Base-by-base conservation (phyloP, 2,329 filamentous ascomycete species). In the Ophiocordyceps camponoti-floridani region DNA sequence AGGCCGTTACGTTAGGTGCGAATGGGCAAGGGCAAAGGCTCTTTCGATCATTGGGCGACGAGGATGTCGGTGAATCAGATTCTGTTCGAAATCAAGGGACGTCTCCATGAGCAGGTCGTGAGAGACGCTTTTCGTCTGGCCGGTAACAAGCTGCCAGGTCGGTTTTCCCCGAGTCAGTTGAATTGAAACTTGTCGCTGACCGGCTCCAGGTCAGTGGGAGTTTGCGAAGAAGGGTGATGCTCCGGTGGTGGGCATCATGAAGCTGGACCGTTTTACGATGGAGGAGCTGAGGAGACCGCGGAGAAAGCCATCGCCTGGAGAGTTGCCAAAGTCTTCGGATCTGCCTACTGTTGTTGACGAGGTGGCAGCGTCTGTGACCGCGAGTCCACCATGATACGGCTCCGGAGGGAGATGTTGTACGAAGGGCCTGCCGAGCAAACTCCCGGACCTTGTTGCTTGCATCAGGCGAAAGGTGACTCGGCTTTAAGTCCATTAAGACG, bases 1-100 rank as follows among this genome's bases (percentile, higher is more conserved):
- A 12, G 9, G 13, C 14, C 8, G 9, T 7, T 51, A 81, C 8
- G 9, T 7, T 51, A 81, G 77, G 82, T 86, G 62, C 82, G 91
- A 75, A 98, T 98, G 93, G 91, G 91, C 62, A 98, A 96, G 66
- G 91, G 91, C 65, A 98, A 98, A 62, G 91, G 91, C 54, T 84
- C 81, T 49, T 96, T 98, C 59, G 91, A 98, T 61, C 85, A 94
- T 59, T 98, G 91, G 91, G 87, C 89, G 4, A 77, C 83, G 19
- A 79, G 89, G 62, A 79, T 96, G 52, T 79, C 86, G 9, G 85
- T 96, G 44, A 94, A 84, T 64, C 84, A 91, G 61, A 77, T 98
- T 43, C 69, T 95, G 18, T 93, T 98, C 53, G 91, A 98, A 65
- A 66, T 98, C 52, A 87, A 86, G 63, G 91, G 91, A 41, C 77